Evolutionary conservation across 2,329 filamentous ascomycete species (phyloP).

Genomic region (Ceratocystis papillata): DNA sequence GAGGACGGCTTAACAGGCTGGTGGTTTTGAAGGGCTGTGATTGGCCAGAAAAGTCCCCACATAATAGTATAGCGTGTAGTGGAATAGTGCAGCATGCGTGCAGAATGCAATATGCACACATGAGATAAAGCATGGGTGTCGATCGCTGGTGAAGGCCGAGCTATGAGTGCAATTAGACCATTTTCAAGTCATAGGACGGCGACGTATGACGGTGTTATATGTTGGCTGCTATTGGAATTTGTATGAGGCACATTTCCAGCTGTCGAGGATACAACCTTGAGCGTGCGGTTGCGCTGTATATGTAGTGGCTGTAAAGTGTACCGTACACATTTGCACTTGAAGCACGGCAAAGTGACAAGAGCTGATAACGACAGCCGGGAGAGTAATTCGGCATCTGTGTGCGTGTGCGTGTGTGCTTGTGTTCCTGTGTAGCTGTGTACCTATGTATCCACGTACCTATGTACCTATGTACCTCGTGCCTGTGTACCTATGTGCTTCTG

Average conservation of each 20-base stretch:
- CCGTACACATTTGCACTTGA: neutral
- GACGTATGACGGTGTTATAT: neutral
- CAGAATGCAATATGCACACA: neutral
- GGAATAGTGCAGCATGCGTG: neutral
- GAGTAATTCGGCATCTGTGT: neutral
- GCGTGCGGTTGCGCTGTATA: neutral
- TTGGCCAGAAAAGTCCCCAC: neutral
- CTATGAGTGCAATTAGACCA: neutral
- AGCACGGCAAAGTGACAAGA: neutral
- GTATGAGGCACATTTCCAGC: conserved; percentile 3
- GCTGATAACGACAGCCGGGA: neutral
- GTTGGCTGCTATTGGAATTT: neutral
- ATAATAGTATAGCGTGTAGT: neutral
- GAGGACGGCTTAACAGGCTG: neutral
- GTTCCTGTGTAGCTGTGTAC: neutral
- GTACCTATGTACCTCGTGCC: neutral
- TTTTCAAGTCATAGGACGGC: neutral
- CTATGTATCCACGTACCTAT: neutral
- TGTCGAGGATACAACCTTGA: neutral
- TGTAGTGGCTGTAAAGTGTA: neutral
- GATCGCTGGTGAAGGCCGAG: neutral
- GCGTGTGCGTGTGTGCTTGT: neutral
- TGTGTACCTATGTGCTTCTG: neutral
- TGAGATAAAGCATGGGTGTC: conserved; percentile 5
- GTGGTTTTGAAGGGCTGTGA: neutral